Conservation (phyloP, 2,329 filamentous ascomycete genomes). For the Diaporthe sp. region DNA sequence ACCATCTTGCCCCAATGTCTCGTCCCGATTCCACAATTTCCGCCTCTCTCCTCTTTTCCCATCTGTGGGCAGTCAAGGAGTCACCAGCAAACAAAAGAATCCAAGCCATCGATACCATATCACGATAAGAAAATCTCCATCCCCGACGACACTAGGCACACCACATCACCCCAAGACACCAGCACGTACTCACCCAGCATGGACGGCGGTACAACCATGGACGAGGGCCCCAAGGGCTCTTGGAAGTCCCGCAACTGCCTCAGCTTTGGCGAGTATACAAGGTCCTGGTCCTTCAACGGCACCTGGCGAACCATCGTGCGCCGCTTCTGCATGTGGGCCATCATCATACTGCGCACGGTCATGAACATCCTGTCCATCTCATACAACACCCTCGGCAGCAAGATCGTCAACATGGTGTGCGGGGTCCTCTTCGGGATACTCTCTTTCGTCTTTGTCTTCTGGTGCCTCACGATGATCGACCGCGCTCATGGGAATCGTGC, state of each 20-base stretch:
- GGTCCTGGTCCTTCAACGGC: constrained; percentile 14
- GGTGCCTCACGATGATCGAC: constrained; percentile 32
- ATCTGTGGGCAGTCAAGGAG: accelerated
- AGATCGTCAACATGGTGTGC: constrained; percentile 1
- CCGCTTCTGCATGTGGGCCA: constrained; percentile 27
- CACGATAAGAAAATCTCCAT: background rate
- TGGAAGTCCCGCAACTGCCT: constrained; percentile 31
- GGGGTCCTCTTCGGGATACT: constrained; percentile 8
- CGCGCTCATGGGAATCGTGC: constrained; percentile 11
- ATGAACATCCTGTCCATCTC: constrained; percentile 8
- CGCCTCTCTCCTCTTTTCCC: background rate
- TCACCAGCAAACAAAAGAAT: background rate
- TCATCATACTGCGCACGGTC: constrained; percentile 18
- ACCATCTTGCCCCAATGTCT: background rate
- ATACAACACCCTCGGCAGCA: constrained; percentile 5
- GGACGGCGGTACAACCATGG: background rate
- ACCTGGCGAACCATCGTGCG: constrained; percentile 6
- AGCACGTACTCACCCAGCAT: background rate
- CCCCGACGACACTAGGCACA: too few relatives aligned
- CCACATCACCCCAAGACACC: background rate
- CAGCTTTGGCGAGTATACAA: background rate
- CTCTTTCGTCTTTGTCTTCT: constrained; percentile 22
- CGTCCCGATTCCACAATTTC: background rate
- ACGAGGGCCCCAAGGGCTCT: background rate
- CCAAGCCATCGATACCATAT: background rate